A percentile compares a stretch with the other conserved stretches of the same genome.
These are phyloP conservation scores for Lepidium sativum DNA, from an alignment of 345 rosid genomes.

Conservation along the genomic window DNA sequence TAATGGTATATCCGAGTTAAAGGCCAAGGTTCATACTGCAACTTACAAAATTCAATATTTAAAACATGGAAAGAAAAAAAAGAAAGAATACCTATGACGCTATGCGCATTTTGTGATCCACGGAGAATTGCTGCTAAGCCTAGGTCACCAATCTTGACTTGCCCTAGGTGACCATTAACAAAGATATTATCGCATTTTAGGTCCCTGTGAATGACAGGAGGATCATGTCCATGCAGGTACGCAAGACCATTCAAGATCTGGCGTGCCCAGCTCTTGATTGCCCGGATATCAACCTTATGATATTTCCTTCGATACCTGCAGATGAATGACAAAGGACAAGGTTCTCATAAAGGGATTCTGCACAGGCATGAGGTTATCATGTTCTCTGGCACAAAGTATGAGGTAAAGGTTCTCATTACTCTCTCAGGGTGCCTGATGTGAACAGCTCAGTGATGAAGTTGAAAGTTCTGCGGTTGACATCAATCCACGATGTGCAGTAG, in stretches of 20 bases:
- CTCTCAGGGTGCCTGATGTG: constrained; percentile 90
- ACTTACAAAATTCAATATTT: background rate
- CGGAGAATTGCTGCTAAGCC: constrained; percentile 88
- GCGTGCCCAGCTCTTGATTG: constrained; percentile 83
- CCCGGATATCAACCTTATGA: constrained; percentile 51
- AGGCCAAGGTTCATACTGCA: background rate
- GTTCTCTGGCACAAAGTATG: background rate
- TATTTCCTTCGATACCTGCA: constrained; percentile 67
- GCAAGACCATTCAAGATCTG: constrained; percentile 75
- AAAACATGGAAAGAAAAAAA: background rate
- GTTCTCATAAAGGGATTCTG: background rate
- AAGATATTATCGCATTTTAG: constrained; percentile 93
- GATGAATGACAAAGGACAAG: background rate
- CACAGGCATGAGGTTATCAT: background rate
- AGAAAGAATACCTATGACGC: constrained; percentile 56
- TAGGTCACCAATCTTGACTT: constrained; percentile 90
- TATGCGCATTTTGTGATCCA: constrained; percentile 65
- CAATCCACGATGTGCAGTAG: constrained; percentile 72
- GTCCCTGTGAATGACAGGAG: constrained; percentile 92
- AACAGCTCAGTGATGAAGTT: constrained; percentile 93
- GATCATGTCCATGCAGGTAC: constrained; percentile 68
- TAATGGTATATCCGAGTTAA: constrained; percentile 6
- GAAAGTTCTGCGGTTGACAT: constrained; percentile 63
- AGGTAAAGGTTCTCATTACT: constrained; percentile 32
- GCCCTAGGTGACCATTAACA: constrained; percentile 90